These are phyloP conservation scores for Zygosaccharomyces bisporus DNA, from an alignment of 805 yeast genomes.

Conservation along the genomic window DNA sequence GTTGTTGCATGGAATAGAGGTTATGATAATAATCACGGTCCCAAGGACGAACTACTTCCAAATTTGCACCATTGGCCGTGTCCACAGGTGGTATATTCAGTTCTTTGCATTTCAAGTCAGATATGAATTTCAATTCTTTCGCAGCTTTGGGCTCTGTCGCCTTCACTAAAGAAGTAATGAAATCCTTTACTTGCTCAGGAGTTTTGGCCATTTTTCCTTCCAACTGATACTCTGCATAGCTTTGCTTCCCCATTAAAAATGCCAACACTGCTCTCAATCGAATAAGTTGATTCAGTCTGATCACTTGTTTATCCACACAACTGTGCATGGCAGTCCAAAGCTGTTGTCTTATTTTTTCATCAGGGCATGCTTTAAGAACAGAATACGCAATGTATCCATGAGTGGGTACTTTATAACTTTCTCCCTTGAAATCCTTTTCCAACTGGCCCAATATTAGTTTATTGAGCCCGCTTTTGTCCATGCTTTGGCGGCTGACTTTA, in stretches of 20 bases:
- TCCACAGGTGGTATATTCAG: slow-evolving; percentile 15
- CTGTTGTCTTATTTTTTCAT: slow-evolving; percentile 53
- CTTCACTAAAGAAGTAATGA: slow-evolving; percentile 56
- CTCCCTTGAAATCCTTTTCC: slow-evolving; percentile 38
- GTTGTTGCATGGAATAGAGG: slow-evolving; percentile 29
- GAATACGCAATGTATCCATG: slow-evolving; percentile 63
- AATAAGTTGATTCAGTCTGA: slow-evolving; percentile 54
- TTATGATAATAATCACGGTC: slow-evolving; percentile 69
- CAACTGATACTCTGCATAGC: slow-evolving; percentile 76
- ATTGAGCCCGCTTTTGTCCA: slow-evolving; percentile 21
- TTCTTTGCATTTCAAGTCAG: slow-evolving; percentile 36
- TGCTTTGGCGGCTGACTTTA: slow-evolving; percentile 24
- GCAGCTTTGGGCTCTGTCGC: slow-evolving; percentile 52
- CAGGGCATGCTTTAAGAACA: slow-evolving; percentile 55
- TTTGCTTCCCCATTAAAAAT: slow-evolving; percentile 60
- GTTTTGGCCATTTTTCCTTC: slow-evolving; percentile 85
- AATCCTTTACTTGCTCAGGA: slow-evolving; percentile 71
- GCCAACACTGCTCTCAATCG: slow-evolving; percentile 69
- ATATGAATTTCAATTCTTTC: slow-evolving; percentile 52
- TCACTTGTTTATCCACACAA: slow-evolving; percentile 59
- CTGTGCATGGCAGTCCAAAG: slow-evolving; percentile 76
- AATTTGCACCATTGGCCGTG: slow-evolving; percentile 39
- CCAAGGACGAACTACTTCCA: slow-evolving; percentile 72
- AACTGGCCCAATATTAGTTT: slow-evolving; percentile 26
- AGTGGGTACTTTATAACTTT: slow-evolving; percentile 50